Conservation (phyloP, 768 basidiomycete species). For the Termitomyces sp. region DNA sequence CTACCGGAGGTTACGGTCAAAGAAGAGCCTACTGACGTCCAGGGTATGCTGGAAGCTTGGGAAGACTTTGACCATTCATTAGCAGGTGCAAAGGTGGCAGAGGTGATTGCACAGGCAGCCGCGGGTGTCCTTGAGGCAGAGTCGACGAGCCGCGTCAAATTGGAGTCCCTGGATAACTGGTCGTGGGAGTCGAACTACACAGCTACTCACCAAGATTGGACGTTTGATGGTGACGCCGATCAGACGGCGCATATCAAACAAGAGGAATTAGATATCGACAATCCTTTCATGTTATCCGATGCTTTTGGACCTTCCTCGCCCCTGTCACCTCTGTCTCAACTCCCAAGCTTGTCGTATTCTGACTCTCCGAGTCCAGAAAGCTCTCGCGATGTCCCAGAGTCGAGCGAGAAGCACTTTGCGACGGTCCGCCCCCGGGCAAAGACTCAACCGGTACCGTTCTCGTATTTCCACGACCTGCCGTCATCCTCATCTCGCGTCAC, state of each 20-base stretch:
- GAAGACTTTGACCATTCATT: conserved; percentile 53
- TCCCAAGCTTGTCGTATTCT: conserved; percentile 23
- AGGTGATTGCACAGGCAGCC: conserved; percentile 36
- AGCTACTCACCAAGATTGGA: conserved; percentile 23
- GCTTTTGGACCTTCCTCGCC: conserved; percentile 26
- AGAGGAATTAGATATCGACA: conserved; percentile 43
- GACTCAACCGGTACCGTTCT: conserved; percentile 28
- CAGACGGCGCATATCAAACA: conserved; percentile 38
- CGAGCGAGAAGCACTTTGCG: conserved; percentile 12
- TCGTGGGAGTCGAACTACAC: conserved; percentile 35
- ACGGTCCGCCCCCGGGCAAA: conserved; percentile 38
- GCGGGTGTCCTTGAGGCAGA: conserved; percentile 26
- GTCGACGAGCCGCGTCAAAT: conserved; percentile 31
- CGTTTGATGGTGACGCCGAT: conserved; percentile 24
- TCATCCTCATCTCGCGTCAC: conserved; percentile 7
- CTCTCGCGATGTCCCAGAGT: conserved; percentile 9
- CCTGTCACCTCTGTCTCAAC: conserved; percentile 24
- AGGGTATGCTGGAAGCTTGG: conserved; percentile 68
- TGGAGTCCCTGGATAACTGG: conserved; percentile 43
- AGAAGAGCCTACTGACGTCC: conserved; percentile 58
- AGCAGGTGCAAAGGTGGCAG: conserved; percentile 40
- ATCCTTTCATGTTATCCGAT: conserved; percentile 26
- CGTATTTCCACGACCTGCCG: conserved; percentile 15
- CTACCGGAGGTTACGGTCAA: conserved; percentile 42
- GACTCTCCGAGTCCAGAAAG: conserved; percentile 20